Base-by-base conservation (phyloP, 345 rosid genomes). In the Salix suchowensis region DNA sequence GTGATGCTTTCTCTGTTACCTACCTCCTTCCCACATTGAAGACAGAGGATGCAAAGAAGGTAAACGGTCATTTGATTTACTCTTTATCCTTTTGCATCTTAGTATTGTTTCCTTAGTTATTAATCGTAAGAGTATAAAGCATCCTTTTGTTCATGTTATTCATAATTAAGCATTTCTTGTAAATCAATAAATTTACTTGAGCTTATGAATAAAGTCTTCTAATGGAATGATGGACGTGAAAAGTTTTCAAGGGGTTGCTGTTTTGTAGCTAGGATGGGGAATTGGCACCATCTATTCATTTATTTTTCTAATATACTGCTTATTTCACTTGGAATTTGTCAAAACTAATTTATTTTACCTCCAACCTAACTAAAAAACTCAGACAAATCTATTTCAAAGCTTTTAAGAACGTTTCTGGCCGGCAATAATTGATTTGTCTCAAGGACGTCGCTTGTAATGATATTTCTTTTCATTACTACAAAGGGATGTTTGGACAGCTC, bases 11-110 rank as follows among this genome's bases (percentile, higher is more conserved):
- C 84, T 85, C 98, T 48, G 87, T 96, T 79, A 85, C 91, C 40
- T 89, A 93, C 80, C 82, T 83, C 37, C 85, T 96, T 71, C 99
- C 99, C 21, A 88, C 85, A 5, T 78, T 96, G 86, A 89, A 86
- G 84, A 79, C 82, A 18, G 89, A 82, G 9, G 99, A 91, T 23
- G 96, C 97, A 24, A 88, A 92, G 90, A 89, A 87, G 98, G 99
- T 95, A 87, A 71, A 39, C 8, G 44, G n/a, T 37, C 15, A 39
- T 70, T 16, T 65, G 16, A 16, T 74, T 3, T 36, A 10, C 10
- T 55, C 24, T 50, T 54, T 5, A 65, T 72, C 62, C 16, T 36
- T 72, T 21, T 39, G 55, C 39, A 55, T 23, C 54, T 73, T 7
- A 23, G 28, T 54, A 30, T 32, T 50, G 18, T 55, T 67, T 55